A percentile compares a stretch with the other conserved stretches of the same genome.
These are phyloP conservation scores for Myxozyma nipponensis DNA, from an alignment of 805 yeast species.

Conservation along the genomic window DNA sequence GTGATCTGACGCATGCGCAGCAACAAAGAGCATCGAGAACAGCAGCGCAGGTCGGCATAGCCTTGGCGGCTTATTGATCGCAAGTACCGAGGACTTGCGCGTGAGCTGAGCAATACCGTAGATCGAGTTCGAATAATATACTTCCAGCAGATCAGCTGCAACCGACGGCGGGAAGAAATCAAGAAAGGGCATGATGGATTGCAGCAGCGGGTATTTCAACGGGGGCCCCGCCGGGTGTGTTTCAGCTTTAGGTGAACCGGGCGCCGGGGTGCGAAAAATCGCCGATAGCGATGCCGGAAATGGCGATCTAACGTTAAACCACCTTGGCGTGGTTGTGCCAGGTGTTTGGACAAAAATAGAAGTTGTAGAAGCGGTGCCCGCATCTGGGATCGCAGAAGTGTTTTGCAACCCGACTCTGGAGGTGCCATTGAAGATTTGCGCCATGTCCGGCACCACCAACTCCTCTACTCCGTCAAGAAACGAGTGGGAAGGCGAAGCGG, in stretches of 20 bases:
- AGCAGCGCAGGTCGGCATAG: slow-evolving; percentile 30
- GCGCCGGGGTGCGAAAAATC: slow-evolving; percentile 15
- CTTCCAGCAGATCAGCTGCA: slow-evolving; percentile 34
- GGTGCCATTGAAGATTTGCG: slow-evolving; percentile 5
- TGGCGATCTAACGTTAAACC: slow-evolving; percentile 18
- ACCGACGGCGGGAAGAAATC: slow-evolving; percentile 29
- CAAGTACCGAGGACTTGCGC: slow-evolving; percentile 31
- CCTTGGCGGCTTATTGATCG: slow-evolving; percentile 23
- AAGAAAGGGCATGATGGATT: slow-evolving; percentile 27
- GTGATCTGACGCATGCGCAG: slow-evolving; percentile 36
- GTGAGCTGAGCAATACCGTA: slow-evolving; percentile 33
- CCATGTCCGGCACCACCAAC: slow-evolving; percentile 14
- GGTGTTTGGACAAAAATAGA: slow-evolving; percentile 15
- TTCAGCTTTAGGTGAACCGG: slow-evolving; percentile 13
- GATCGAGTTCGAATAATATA: slow-evolving; percentile 33
- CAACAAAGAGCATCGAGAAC: slow-evolving; percentile 32
- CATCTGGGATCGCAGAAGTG: slow-evolving; percentile 1
- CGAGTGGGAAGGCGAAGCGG: neutral
- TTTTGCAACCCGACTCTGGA: slow-evolving; percentile 1
- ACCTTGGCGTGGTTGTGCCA: slow-evolving; percentile 15
- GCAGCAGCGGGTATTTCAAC: slow-evolving; percentile 29
- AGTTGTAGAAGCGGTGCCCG: slow-evolving; percentile 4
- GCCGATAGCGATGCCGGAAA: slow-evolving; percentile 19
- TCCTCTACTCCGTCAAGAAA: slow-evolving; percentile 16
- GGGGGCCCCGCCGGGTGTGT: neutral